A percentile compares a stretch with the other conserved stretches of the same genome.
phyloP scores from a whole-genome alignment of 176 grass and related monocot species.

The Echinochloa phyllopogon region DNA sequence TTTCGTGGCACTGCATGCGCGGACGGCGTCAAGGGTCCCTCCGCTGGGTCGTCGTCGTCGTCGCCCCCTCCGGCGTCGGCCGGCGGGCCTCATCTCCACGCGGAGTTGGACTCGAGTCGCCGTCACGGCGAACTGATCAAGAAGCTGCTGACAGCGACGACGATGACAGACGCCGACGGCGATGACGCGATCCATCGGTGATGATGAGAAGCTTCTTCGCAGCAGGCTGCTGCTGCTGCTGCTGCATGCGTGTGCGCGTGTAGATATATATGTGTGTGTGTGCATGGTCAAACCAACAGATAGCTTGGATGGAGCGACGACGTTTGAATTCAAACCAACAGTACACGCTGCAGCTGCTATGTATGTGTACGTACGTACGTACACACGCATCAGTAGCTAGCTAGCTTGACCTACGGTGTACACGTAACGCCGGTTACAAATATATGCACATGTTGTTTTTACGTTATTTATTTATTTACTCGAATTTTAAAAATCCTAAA shows the following conservation, averaged over 20 bases:
- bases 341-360: background rate
- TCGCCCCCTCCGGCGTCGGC: background rate
- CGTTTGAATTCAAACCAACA: conserved; percentile 10
- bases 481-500: too few species aligned
- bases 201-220: conserved; percentile 9
- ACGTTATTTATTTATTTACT: too few species aligned
- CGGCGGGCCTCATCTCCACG: conserved; percentile 13
- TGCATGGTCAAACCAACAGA: background rate
- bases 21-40: background rate
- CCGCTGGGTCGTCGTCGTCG: rapidly evolving
- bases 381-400: background rate
- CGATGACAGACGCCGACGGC: background rate
- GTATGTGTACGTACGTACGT: background rate
- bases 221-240: background rate
- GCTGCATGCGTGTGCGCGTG: too few species aligned
- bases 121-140: background rate
- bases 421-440: background rate
- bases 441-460: too few species aligned
- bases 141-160: background rate
- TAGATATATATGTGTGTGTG: too few species aligned
- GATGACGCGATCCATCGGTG: background rate
- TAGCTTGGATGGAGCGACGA: background rate
- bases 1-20: background rate
- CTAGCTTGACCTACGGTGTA: background rate
- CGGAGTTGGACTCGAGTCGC: conserved; percentile 46